Evolutionary conservation across 768 basidiomycete species (phyloP).

Genomic region (Termitomyces sp.): DNA sequence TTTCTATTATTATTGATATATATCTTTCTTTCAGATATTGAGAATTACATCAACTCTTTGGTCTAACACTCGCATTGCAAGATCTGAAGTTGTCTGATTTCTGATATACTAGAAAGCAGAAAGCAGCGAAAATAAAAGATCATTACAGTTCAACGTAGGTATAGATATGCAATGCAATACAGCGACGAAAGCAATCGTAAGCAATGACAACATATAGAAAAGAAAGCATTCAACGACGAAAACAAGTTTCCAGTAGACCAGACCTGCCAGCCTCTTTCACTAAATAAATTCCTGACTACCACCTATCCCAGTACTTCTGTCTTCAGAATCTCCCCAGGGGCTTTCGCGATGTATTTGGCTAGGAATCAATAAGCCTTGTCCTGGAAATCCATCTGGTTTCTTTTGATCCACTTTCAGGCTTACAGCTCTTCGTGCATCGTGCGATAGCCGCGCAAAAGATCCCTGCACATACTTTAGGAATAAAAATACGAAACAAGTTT

Average conservation of each 20-base stretch:
- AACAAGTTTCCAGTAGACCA: neutral
- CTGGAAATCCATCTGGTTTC: slow-evolving; percentile 14
- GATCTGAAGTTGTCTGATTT: neutral
- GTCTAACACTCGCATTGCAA: slow-evolving; percentile 11
- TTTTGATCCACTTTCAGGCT: slow-evolving; percentile 22
- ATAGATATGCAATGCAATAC: slow-evolving; percentile 6
- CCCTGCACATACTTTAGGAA: slow-evolving; percentile 14
- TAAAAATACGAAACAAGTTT: neutral
- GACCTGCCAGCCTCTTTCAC: slow-evolving; percentile 5
- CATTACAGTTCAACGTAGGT: neutral
- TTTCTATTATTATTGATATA: neutral
- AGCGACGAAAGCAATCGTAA: slow-evolving; percentile 15
- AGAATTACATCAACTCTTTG: slow-evolving; percentile 36
- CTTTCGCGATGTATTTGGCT: slow-evolving; percentile 3
- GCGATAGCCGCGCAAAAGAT: slow-evolving; percentile 18
- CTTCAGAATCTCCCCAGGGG: slow-evolving; percentile 8
- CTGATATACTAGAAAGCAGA: neutral
- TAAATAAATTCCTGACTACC: slow-evolving; percentile 9
- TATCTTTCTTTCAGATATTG: slow-evolving; percentile 27
- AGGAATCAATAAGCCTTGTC: slow-evolving; percentile 16
- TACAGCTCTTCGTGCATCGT: slow-evolving; percentile 26
- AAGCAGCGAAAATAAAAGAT: neutral
- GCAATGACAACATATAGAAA: slow-evolving; percentile 1
- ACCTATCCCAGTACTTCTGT: slow-evolving; percentile 8
- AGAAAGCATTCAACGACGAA: slow-evolving; percentile 3